Base-by-base conservation (phyloP, 352 stramenopile genomes). In the Pythium phragmitis region DNA sequence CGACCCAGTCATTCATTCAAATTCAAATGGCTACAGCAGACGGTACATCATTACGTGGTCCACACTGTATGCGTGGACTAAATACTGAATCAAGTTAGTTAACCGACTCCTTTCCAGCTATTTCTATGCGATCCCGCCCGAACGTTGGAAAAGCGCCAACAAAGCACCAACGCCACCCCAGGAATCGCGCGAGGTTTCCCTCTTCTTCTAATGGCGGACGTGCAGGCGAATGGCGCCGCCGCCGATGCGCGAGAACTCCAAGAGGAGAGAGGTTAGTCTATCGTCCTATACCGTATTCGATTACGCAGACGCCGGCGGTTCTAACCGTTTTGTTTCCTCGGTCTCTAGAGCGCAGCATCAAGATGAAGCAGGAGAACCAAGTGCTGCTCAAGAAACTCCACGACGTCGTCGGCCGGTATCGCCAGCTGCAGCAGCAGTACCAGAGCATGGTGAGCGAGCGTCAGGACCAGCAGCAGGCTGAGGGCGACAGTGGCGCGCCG, bases 291-390 rank as follows among this genome's bases (percentile, higher is more conserved):
- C 3, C 1, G 12, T 3, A 46, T n/a, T 37, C 33, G 33, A 42
- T 21, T 2, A 21, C 2, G 13, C 19, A 49, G 21, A 17, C 5
- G 4, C 14, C 3, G 43, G 14, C 46, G 34, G 23, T 57, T 49
- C 51, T 57, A 56, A 58, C 55, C 34, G 17, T 59, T 17, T 41
- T 16, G 21, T 50, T 59, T 49, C 13, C 37, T 43, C 28, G 2
- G 26, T 51, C 39, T 6, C 39, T 52, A 71, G 65, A 71, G 45
- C 57, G 65, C 13, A 65, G 65, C 41, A 50, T 72, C 14, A 79
- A 81, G 49, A 77, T 77, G 61, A 79, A 82, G 60, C 70, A 80
- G 39, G 77, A 86, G 59, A 86, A 86, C 60, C 73, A 86, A 69
- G 42, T 77, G 57, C 64, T 86, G 70, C 57, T 82, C 39, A 73